Conservation (phyloP, 805 yeast genomes). For the Kuraishia ogatae region DNA sequence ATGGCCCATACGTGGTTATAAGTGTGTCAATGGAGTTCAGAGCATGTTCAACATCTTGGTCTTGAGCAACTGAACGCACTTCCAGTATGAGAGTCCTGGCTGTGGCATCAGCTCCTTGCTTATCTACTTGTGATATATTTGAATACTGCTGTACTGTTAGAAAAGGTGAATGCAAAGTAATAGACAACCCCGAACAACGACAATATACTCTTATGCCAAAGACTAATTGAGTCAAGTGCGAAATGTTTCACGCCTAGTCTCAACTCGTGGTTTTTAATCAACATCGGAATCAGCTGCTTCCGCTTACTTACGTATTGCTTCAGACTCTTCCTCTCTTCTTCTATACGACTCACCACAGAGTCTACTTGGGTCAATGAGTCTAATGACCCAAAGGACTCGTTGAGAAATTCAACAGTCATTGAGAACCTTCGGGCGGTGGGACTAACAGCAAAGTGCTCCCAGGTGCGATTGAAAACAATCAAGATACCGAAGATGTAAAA, state of each 20-base stretch:
- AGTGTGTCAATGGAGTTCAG: constrained; percentile 7
- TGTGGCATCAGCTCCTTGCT: not conserved
- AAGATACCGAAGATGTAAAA: too few species aligned
- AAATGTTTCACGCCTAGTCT: too few species aligned
- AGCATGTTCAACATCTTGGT: constrained; percentile 4
- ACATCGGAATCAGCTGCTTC: too few species aligned
- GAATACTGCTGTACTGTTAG: not conserved
- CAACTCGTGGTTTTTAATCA: too few species aligned
- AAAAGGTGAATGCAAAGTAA: too few species aligned
- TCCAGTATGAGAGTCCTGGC: not conserved
- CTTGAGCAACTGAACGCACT: not conserved
- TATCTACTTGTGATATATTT: too few species aligned
- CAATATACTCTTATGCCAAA: too few species aligned
- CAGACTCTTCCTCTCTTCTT: constrained; percentile 8
- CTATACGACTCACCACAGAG: constrained; percentile 17
- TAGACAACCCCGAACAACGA: too few species aligned
- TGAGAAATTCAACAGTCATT: constrained; percentile 23
- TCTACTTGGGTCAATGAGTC: constrained; percentile 25
- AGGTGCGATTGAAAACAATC: too few species aligned
- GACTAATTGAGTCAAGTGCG: too few species aligned
- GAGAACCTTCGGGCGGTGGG: not conserved
- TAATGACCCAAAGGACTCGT: constrained; percentile 24
- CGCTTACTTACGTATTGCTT: constrained; percentile 1
- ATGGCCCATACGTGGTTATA: constrained; percentile 9
- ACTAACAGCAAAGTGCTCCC: too few species aligned